Conservation (phyloP, 2,329 filamentous ascomycete genomes). For the Colletotrichum godetiae region DNA sequence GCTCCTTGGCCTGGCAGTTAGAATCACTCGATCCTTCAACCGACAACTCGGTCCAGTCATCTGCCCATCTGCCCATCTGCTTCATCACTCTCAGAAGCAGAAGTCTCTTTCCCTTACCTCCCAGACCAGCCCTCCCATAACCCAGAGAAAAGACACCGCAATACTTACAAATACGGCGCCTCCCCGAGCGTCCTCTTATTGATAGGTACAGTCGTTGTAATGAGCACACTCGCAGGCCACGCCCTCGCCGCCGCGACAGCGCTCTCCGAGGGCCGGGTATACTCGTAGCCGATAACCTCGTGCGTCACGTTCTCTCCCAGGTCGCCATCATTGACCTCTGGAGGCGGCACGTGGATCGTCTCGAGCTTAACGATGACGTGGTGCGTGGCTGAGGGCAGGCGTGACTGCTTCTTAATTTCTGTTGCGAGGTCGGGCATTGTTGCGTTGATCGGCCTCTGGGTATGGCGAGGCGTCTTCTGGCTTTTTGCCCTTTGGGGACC, state of each 20-base stretch:
- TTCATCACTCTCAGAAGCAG: not conserved
- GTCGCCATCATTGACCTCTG: conserved; percentile 25
- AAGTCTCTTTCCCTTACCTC: not conserved
- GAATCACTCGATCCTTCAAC: not conserved
- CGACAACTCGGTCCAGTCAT: too few relatives aligned
- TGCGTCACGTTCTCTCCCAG: conserved; percentile 16
- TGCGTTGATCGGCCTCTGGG: not conserved
- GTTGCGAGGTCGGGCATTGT: conserved; percentile 28
- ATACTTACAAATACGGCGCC: conserved; percentile 39
- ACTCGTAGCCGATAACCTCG: conserved; percentile 35
- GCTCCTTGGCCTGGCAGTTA: not conserved
- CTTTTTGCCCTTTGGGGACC: too few relatives aligned
- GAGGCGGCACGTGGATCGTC: conserved; percentile 31
- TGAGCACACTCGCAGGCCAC: conserved; percentile 41
- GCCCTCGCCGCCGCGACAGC: conserved; percentile 33
- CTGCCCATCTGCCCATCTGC: not conserved
- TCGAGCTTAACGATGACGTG: conserved; percentile 38
- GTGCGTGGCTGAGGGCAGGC: conserved; percentile 29
- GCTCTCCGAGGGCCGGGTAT: conserved; percentile 25
- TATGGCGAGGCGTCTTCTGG: too few relatives aligned
- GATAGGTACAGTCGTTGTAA: conserved; percentile 40
- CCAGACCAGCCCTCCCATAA: too few relatives aligned
- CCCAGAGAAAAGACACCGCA: not conserved
- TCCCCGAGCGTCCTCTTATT: conserved; percentile 33
- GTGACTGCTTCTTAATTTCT: conserved; percentile 26